Evolutionary conservation across 1,284 basidiomycete species (phyloP), one percentile per base, ranked within the genome.

Genomic region (Uromyces viciae-fabae): DNA sequence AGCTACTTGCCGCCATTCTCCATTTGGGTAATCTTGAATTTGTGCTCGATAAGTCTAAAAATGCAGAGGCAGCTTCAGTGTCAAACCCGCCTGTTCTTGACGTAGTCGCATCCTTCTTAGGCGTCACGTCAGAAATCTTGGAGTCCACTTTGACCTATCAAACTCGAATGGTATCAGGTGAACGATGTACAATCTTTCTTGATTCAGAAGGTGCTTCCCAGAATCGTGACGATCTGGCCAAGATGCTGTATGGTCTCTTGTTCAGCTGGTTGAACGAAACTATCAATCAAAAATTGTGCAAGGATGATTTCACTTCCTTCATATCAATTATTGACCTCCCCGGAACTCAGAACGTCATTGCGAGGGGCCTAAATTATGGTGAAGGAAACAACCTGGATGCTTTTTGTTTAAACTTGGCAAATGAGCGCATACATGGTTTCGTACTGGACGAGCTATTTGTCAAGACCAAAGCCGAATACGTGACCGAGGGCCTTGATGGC

Each of bases 211-310:
- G 92, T 72, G 94, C 96, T 1, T 92, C 93, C 0, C 91, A 92
- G 84, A 96, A 98, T 84, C 89, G 95, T 77, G 96, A 98, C 85
- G 94, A 96, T 85, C 91, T 98, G 52, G 94, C 95, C 22, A 92
- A 94, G 85, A 92, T 93, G 0, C 90, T 98, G 0, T 98, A 99
- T 86, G 94, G 94, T 14, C 90, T 99, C 1, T 90, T 99, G 22
- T 99, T 99, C 85, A 91, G 94, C 0, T 99, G 95, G 97, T 87
- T 98, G 83, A 97, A 95, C 85, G 96, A 99, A 86, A 90, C 94
- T 85, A 91, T 99, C 88, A 98, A 99, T 86, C 92, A 96, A 84
- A 93, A 92, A 76, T 90, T 98, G 33, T 96, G 94, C 88, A 90
- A 91, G 54, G 94, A 97, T 66, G 93, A 95, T 84, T 97, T 94